Conservation (phyloP, 257 asterid species). For the Rauvolfia tetraphylla region DNA sequence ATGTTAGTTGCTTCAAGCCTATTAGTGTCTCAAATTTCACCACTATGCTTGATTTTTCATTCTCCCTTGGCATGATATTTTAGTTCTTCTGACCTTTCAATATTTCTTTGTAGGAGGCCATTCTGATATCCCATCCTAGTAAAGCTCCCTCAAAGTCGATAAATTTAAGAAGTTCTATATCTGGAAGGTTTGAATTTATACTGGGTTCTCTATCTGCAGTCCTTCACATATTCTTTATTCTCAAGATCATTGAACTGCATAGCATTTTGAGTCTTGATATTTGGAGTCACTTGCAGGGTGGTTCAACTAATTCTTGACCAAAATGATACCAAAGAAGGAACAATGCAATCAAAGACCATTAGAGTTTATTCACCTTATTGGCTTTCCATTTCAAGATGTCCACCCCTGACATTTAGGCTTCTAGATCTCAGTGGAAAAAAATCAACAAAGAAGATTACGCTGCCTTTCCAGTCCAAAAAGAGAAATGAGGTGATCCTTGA, state of each 20-base stretch:
- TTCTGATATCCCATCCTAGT: conserved; percentile 75
- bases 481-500: conserved; percentile 56
- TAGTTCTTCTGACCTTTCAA: conserved; percentile 20
- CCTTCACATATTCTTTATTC: conserved; percentile 1
- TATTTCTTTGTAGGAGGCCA: conserved; percentile 62
- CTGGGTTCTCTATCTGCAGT: conserved; percentile 3
- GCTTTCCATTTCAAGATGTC: conserved; percentile 82
- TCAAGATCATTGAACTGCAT: not conserved
- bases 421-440: conserved; percentile 46
- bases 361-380: conserved; percentile 87
- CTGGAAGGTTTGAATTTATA: conserved; percentile 79
- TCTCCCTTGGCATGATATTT: conserved; percentile 12
- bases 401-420: conserved; percentile 83
- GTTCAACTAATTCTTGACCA: conserved; percentile 89
- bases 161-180: conserved; percentile 78
- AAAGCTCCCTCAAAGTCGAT: conserved; percentile 64
- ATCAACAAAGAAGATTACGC: conserved; percentile 44
- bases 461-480: conserved; percentile 56
- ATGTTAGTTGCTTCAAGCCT: conserved; percentile 45
- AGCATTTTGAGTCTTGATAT: conserved; percentile 5
- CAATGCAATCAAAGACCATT: conserved; percentile 56
- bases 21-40: not conserved
- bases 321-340: conserved; percentile 48
- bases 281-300: conserved; percentile 47
- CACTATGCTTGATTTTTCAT: not conserved